Conservation (phyloP, 495 filamentous ascomycete species). For the Chaetomidium leptoderma region DNA sequence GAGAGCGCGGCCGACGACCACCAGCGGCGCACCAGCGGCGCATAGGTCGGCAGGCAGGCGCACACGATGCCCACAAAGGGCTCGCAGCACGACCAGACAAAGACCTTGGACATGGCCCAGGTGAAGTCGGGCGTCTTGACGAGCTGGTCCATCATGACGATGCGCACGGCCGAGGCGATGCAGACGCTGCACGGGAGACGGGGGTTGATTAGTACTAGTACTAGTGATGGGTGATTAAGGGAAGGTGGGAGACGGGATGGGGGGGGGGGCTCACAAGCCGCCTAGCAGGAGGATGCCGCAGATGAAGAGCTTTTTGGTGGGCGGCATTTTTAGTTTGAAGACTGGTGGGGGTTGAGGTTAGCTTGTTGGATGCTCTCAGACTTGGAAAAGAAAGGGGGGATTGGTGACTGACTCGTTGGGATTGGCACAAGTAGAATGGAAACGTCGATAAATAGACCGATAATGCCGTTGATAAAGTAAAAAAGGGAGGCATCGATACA, state of each 20-base stretch:
- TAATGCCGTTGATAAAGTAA: conserved; percentile 25
- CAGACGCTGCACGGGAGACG: conserved; percentile 25
- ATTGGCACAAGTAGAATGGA: conserved; percentile 42
- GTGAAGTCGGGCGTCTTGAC: conserved; percentile 35
- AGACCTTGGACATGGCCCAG: conserved; percentile 40
- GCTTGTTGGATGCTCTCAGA: too few species aligned
- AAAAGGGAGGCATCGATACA: conserved; percentile 25
- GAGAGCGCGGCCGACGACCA: too few species aligned
- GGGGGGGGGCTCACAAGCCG: conserved; percentile 32
- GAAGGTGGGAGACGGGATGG: conserved; percentile 9
- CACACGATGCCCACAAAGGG: conserved; percentile 42
- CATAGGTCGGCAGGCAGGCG: conserved; percentile 42
- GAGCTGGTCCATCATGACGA: conserved; percentile 35
- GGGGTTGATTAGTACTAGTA: not conserved
- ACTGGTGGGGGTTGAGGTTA: too few species aligned
- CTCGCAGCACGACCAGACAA: conserved; percentile 44
- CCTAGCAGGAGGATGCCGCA: conserved; percentile 41
- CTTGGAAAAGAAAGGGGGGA: too few species aligned
- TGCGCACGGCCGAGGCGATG: conserved; percentile 41
- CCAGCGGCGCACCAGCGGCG: conserved; percentile 33
- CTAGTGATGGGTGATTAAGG: not conserved
- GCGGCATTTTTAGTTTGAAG: conserved; percentile 32
- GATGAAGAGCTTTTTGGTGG: conserved; percentile 38
- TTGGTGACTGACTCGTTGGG: conserved; percentile 27
- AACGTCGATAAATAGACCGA: conserved; percentile 39